Conservation (phyloP, 805 yeast species). For the Kazachstania africana region DNA sequence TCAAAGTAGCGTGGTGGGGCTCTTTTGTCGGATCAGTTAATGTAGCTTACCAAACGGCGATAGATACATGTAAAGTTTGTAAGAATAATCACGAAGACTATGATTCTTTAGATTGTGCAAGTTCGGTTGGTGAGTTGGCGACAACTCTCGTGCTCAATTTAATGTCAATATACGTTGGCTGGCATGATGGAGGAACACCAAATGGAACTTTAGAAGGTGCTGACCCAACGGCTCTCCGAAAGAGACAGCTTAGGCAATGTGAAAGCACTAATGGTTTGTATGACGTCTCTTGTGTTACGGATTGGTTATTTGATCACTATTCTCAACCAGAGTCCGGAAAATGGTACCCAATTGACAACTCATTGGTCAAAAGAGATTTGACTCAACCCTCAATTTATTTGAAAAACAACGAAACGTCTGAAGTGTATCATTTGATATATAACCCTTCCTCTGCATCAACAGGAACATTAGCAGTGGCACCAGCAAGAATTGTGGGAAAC, state of each 20-base stretch:
- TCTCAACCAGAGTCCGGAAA: background rate
- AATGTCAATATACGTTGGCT: background rate
- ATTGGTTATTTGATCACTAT: constrained; percentile 1
- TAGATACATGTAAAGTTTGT: background rate
- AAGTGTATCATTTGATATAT: background rate
- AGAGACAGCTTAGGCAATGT: background rate
- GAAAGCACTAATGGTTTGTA: background rate
- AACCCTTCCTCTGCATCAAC: background rate
- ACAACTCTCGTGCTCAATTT: background rate
- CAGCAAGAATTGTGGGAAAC: background rate
- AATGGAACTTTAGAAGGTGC: background rate
- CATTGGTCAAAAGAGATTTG: background rate
- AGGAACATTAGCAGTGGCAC: background rate
- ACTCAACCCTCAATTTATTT: background rate
- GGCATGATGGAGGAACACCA: constrained; percentile 1
- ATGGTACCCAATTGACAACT: background rate
- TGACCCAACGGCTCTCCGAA: background rate
- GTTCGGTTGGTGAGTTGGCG: background rate
- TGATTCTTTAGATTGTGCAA: background rate
- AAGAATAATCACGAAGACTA: background rate
- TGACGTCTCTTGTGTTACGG: background rate
- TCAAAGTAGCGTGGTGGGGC: background rate
- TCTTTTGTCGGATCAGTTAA: background rate
- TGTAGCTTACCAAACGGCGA: background rate
- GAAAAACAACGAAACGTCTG: background rate